These are phyloP conservation scores for Leptographium lundbergii DNA, from an alignment of 2,329 filamentous ascomycete genomes.

Conservation along the genomic window DNA sequence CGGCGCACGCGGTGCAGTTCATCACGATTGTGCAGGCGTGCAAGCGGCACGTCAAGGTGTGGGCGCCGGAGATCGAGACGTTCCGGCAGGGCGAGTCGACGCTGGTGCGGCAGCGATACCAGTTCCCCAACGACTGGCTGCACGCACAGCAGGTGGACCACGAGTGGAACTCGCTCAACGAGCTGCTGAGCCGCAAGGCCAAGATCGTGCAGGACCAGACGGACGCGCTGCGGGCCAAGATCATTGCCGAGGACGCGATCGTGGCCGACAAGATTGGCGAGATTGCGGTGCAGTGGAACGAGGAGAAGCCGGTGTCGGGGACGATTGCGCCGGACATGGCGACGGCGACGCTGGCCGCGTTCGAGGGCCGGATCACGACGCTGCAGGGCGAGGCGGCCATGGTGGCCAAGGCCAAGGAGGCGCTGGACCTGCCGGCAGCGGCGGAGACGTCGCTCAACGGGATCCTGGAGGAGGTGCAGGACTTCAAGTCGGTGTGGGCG, in stretches of 20 bases:
- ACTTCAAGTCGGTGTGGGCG: constrained; percentile 98
- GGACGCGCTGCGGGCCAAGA: constrained; percentile 89
- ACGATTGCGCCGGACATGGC: constrained; percentile 85
- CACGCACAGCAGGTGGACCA: constrained; percentile 93
- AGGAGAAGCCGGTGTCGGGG: constrained; percentile 93
- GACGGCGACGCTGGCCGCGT: constrained; percentile 66
- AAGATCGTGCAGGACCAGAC: constrained; percentile 96
- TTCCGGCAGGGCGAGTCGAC: constrained; percentile 95
- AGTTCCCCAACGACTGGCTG: constrained; percentile 88
- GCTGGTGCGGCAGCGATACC: constrained; percentile 80
- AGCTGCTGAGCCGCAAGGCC: constrained; percentile 80
- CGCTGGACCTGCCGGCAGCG: constrained; percentile 73
- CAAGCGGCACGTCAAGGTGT: constrained; percentile 83
- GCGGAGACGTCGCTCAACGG: constrained; percentile 70
- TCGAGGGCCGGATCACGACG: constrained; percentile 73
- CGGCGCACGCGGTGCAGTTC: constrained; percentile 92
- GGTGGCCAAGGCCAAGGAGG: constrained; percentile 94
- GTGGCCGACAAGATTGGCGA: constrained; percentile 81
- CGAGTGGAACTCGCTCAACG: constrained; percentile 87
- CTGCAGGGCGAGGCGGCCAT: constrained; percentile 83
- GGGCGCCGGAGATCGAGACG: constrained; percentile 90
- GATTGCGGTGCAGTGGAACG: constrained; percentile 78
- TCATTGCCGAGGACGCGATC: constrained; percentile 82
- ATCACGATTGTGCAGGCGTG: constrained; percentile 97
- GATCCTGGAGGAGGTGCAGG: constrained; percentile 89